Conservation (phyloP, 78 protist species). For the Diacronema lutheri region DNA sequence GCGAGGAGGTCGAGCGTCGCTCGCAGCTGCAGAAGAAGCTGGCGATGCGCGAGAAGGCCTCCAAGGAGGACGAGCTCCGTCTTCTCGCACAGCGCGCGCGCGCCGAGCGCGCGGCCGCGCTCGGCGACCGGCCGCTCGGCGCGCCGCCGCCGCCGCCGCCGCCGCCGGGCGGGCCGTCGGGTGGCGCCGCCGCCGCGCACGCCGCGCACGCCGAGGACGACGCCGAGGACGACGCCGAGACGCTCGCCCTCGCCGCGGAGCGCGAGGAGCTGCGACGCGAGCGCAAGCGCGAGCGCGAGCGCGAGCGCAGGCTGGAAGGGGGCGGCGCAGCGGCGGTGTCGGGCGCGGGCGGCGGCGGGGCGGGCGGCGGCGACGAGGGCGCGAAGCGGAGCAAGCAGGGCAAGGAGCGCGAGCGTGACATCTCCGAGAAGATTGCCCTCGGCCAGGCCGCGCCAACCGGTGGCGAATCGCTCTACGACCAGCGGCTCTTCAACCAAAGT, state of each 20-base stretch:
- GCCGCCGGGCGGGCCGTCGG: neutral
- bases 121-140: conserved; percentile 27
- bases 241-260: neutral
- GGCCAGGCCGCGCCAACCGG: conserved; percentile 61
- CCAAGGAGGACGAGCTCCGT: conserved; percentile 65
- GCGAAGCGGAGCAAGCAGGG: neutral
- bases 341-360: neutral
- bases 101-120: neutral
- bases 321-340: neutral
- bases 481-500: conserved; percentile 83
- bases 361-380: neutral
- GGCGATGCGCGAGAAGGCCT: conserved; percentile 60
- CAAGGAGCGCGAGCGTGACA: conserved; percentile 84
- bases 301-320: conserved; percentile 6
- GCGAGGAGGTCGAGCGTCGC: conserved; percentile 75
- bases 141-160: conserved; percentile 13
- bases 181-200: neutral
- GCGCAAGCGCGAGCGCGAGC: conserved; percentile 28
- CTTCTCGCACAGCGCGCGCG: conserved; percentile 54
- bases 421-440: conserved; percentile 84
- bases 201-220: neutral
- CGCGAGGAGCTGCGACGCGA: conserved; percentile 1
- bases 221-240: conserved; percentile 2
- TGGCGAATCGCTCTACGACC: conserved; percentile 76
- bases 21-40: conserved; percentile 11